phyloP scores from a whole-genome alignment of 2,329 filamentous ascomycete species.

The Exserohilum rostratum region DNA sequence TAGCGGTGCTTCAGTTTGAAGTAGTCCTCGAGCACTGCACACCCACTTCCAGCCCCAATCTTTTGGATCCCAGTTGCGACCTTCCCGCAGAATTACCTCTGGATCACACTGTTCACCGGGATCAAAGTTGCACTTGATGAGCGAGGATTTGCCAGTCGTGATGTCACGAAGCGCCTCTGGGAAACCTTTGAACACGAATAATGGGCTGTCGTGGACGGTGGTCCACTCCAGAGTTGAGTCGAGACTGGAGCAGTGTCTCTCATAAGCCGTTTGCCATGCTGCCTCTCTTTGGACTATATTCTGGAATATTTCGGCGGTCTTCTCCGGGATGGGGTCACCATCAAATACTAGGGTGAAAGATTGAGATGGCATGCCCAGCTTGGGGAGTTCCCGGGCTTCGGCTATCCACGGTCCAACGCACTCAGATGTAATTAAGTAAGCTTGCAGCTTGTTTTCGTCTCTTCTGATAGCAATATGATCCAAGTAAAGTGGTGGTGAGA shows the following conservation, averaged over 20 bases:
- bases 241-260: background rate
- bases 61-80: background rate
- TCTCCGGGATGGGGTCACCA: constrained; percentile 1
- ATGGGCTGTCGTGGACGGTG: background rate
- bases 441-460: background rate
- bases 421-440: background rate
- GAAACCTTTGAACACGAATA: background rate
- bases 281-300: background rate
- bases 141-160: background rate
- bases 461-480: too few relatives aligned
- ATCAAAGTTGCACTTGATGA: background rate
- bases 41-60: background rate
- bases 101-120: background rate
- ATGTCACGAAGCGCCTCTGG: background rate
- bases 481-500: background rate
- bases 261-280: background rate
- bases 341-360: constrained; percentile 15
- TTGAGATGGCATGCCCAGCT: constrained; percentile 12
- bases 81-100: background rate
- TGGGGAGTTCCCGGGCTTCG: constrained; percentile 5
- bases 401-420: constrained; percentile 4
- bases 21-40: background rate
- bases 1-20: background rate
- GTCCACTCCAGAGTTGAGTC: background rate
- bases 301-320: background rate